phyloP scores from a whole-genome alignment of 768 basidiomycete species.

The Suillus plorans region DNA sequence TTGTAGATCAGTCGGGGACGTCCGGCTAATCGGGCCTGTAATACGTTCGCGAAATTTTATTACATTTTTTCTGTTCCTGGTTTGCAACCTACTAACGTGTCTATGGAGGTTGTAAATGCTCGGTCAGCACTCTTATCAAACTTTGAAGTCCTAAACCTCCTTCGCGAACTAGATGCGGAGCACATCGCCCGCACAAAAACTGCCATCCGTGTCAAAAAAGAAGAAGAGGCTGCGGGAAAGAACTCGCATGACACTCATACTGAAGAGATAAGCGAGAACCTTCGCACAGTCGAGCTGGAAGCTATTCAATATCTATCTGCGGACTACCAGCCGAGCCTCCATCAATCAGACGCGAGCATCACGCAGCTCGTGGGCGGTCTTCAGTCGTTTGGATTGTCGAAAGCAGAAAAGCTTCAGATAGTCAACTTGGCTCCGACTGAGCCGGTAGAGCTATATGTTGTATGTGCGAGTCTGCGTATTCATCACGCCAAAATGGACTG shows the following conservation, averaged over 20 bases:
- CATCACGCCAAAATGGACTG: background rate
- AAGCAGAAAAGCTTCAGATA: slow-evolving; percentile 89
- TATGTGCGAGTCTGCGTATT: slow-evolving; percentile 38
- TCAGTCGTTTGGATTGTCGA: slow-evolving; percentile 72
- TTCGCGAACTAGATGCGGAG: slow-evolving; percentile 74
- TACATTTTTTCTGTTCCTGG: background rate
- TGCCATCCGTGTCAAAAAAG: slow-evolving; percentile 73
- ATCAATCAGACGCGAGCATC: slow-evolving; percentile 67
- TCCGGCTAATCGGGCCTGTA: too few relatives aligned
- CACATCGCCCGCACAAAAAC: slow-evolving; percentile 69
- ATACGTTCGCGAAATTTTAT: background rate
- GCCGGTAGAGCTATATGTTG: slow-evolving; percentile 86
- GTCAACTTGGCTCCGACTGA: slow-evolving; percentile 86
- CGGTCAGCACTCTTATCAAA: slow-evolving; percentile 86
- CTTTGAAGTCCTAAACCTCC: slow-evolving; percentile 77
- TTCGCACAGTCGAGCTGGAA: slow-evolving; percentile 86
- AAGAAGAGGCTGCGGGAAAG: slow-evolving; percentile 56
- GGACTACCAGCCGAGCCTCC: slow-evolving; percentile 63
- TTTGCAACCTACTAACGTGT: background rate
- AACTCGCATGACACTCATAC: slow-evolving; percentile 31
- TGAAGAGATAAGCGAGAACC: slow-evolving; percentile 72
- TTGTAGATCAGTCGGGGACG: too few relatives aligned
- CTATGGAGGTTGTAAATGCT: slow-evolving; percentile 37
- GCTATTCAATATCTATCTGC: slow-evolving; percentile 84
- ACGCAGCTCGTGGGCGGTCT: slow-evolving; percentile 65